Base-by-base conservation (phyloP, 2,329 filamentous ascomycete species). In the Fusarium transvaalense region DNA sequence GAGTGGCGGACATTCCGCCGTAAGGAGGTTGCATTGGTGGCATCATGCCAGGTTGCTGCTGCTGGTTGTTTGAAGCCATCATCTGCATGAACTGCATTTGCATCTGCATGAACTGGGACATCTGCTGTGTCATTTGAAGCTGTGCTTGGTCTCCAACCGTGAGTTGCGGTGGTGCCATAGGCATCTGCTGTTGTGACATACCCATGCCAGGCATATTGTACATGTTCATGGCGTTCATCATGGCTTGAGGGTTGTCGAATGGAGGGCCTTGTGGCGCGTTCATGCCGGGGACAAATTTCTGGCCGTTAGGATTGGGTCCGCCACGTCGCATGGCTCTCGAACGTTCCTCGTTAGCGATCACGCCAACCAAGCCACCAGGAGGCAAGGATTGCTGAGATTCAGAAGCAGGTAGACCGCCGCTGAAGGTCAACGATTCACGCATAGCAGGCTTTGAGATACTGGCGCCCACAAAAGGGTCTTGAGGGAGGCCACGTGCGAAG, bases 41-140 rank as follows among this genome's bases (percentile, higher is more conserved):
- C 66, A 71, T 71, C 66, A 73, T 71, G 19, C 61, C 66, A 7
- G 47, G 47, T 25, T 29, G 75, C 56, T 77, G 46, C 56, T 77
- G 66, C 13, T 71, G 69, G 43, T 69, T 66, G 64, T 81, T 82
- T 50, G 76, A 71, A 1, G 84, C 84, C 86, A 93, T 92, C 88
- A 93, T 91, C 74, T 94, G 91, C 91, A 97, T 95, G 80, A 94
- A 94, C 76, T 97, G 92, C 91, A 97, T 94, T 77, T 97, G 93
- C 90, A 96, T 93, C 76, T 94, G 91, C 91, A 95, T 94, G 80
- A 95, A 94, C 74, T 93, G 90, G 57, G 88, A 86, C 92, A 95
- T 94, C 75, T 94, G 91, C 75, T 93, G 91, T 9, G 88, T 91
- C 85, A 96, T 91, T 71, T 94, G 90, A 41, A 94, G 85, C 72